phyloP scores from a whole-genome alignment of 2,329 filamentous ascomycete genomes.

The Ophiosphaerella narmari region DNA sequence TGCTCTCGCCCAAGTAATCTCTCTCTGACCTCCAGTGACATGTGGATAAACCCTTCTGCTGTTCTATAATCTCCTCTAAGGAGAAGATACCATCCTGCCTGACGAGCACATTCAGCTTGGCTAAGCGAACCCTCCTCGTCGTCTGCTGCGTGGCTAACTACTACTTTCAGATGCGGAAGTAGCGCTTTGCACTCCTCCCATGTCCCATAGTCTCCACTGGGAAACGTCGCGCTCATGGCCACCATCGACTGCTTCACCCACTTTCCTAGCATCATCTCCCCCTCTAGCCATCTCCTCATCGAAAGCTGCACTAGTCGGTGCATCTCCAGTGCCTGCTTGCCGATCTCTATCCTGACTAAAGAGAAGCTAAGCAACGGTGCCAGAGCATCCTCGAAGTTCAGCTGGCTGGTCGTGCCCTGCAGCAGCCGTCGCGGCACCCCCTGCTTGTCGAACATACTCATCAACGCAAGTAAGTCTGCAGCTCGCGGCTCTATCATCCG shows the following conservation, averaged over 20 bases:
- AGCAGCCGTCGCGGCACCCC: constrained; percentile 15
- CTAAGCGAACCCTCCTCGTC: constrained; percentile 4
- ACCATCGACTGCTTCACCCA: constrained; percentile 11
- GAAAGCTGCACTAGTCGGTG: constrained; percentile 17
- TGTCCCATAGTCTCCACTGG: constrained; percentile 11
- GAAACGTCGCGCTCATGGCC: constrained; percentile 9
- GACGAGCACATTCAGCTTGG: constrained; percentile 5
- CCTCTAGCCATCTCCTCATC: constrained; percentile 14
- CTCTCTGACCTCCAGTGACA: constrained; percentile 7
- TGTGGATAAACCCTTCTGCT: constrained; percentile 6
- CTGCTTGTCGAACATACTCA: constrained; percentile 21
- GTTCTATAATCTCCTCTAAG: constrained; percentile 7
- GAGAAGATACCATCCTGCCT: constrained; percentile 12
- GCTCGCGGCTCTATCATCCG: constrained; percentile 34
- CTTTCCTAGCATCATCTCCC: constrained; percentile 1
- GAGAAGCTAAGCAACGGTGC: constrained; percentile 15
- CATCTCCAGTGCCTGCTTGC: constrained; percentile 11
- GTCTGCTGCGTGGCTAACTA: constrained; percentile 2
- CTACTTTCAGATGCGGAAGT: constrained; percentile 10
- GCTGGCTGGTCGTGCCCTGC: constrained; percentile 7
- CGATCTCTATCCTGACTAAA: constrained; percentile 11
- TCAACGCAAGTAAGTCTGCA: constrained; percentile 49
- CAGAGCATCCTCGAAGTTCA: constrained; percentile 15
- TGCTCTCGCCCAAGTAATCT: constrained; percentile 10
- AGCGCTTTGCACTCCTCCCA: constrained; percentile 9